Evolutionary conservation across 345 rosid genomes (phyloP), one percentile per base, ranked within the genome.

Genomic region (Reutealis trisperma): DNA sequence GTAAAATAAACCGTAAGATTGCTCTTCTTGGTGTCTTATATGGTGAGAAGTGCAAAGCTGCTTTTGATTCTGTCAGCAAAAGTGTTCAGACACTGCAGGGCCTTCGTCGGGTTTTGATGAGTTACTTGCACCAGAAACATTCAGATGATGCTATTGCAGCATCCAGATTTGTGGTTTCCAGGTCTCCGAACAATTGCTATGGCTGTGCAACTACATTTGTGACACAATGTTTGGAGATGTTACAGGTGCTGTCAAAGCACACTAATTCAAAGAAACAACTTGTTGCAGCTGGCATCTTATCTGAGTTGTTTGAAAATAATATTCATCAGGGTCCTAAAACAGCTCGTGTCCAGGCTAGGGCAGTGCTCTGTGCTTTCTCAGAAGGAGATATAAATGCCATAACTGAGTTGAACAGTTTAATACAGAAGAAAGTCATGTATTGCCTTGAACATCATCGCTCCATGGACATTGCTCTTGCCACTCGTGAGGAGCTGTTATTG

Each of bases 31-130:
- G 99, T 85, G 98, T 96, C 63, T 85, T 96, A 37, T 96, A 96
- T 83, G 98, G 97, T 84, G 99, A 96, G 87, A 96, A 96, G 82
- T 96, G 98, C 90, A 96, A 96, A 86, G 98, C 98, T 81, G 99
- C 99, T 82, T 96, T 96, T 87, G 99, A 93, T 84, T 96, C 99
- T 79, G 99, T 96, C 71, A 93, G 96, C 88, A 96, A 96, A 88
- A 96, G 98, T 85, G 99, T 96, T 64, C 99, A 96, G 87, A 96
- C 98, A 14, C 89, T 96, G 69, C 98, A 96, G 85, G 99, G 99
- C 63, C 94, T 96, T 82, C 99, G 99, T 70, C 85, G 92, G 73
- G 98, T 93, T 85, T 77, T 96, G 80, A 96, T 96, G 99, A 92
- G 82, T 80, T 96, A 93, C 84, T 88, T 96, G 89, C 98, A 93